Base-by-base conservation (phyloP, 177 flowering plant species). In the Telopea speciosissima region DNA sequence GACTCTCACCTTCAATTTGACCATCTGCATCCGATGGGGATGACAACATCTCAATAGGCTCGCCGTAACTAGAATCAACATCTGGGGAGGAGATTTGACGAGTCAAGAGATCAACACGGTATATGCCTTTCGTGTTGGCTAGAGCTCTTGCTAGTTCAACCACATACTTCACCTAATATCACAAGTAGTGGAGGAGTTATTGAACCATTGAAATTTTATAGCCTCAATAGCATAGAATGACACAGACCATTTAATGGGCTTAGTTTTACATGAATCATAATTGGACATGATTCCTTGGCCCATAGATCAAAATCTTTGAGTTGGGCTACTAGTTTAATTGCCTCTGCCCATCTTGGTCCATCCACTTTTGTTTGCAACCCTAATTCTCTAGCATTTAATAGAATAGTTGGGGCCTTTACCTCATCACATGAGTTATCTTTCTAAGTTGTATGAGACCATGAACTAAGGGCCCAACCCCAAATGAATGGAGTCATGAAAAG, bases 141-240 rank as follows among this genome's bases (percentile, higher is more conserved):
- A 91, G 73, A 42, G 97, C 94, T 75, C 88, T 78, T 8, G 93
- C 97, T 11, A 90, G 86, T 67, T 91, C 95, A 13, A 91, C 95
- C 24, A 89, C 97, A 80, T 89, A 91, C 68, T 91, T 91, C 61
- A 89, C 97, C 96, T 89, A 80, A 58, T 66, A 72, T 25, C 36
- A 56, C 66, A 59, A 69, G 1, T 25, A 59, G 9, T 36, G 5
- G 58, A 69, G 6, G 16, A 16, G 19, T 54, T 16, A 54, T 54
- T 54, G 19, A 21, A 54, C 13, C 49, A 44, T 44, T 44, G 14
- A 44, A 44, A 9, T 9, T 9, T 44, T 9, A 44, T 44, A 44
- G 7, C 49, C 49, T 44, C 49, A 28, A 4, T 28, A 28, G 31
- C 31, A 28, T 2, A 28, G 31, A 28, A 28, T 2, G 31, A 28